Evolutionary conservation across 2,329 filamentous ascomycete species (phyloP), one percentile per base, ranked within the genome.

Genomic region (Biscogniauxia mediterranea): DNA sequence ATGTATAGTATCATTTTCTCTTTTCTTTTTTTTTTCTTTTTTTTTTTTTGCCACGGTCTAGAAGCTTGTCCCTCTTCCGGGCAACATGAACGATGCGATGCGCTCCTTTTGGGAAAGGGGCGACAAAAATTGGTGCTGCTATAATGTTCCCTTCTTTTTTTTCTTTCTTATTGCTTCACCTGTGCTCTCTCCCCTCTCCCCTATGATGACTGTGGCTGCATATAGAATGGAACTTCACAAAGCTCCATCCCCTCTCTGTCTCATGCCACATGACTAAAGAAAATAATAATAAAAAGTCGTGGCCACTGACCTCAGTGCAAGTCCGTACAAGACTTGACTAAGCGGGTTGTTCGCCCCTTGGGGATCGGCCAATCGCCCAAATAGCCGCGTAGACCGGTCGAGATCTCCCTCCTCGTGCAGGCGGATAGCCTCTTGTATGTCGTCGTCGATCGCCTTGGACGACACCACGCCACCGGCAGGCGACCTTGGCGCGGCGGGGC

Each of bases 361-460:
- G 0, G 91, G 91, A 74, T 97, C 89, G 57, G 95, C 95, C 68
- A 99, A 81, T 62, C 83, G 81, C 26, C 87, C 90, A 78, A 99
- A 99, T 77, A 98, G 86, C 57, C 81, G 80, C n/a, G 95, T 97
- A 57, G 93, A 95, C 70, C 82, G 79, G 70, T 87, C 85, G 60
- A 97, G 83, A 63, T 95, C 84, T 60, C 94, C 94, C 54, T 81
- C 83, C 77, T 99, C 95, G 74, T 99, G 95, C 66, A 98, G 81
- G 63, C 90, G 85, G 73, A 99, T 99, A n/a, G 95, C 95, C 77
- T 96, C 89, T 77, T 97, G 94, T 61, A 99, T 97, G 75, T 91
- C 88, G 61, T 84, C 82, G 73, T 89, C 86, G 58, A 83, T 83
- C 61, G 77, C 77, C 71, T 84, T 80, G 54, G 80, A 81, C 57